Base-by-base conservation (phyloP, 2,329 filamentous ascomycete species). In the Claviceps digitariae region DNA sequence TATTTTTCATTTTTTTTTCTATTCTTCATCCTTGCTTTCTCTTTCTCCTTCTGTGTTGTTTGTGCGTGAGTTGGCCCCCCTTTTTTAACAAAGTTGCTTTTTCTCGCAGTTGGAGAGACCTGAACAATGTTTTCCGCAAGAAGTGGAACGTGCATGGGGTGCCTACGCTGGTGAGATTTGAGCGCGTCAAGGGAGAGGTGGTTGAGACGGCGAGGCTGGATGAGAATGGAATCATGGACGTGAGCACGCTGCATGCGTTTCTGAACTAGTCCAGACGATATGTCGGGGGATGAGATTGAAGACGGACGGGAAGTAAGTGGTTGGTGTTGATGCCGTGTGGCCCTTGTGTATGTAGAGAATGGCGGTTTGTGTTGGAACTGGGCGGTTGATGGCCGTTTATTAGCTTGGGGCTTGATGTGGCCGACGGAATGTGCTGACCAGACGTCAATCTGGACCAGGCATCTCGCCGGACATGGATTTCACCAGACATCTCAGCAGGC, bases 111-210 rank as follows among this genome's bases (percentile, higher is more conserved):
- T 71, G 69, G 69, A 67, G 52, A 27, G 56, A 65, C 21, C 59
- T 56, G 2, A 56, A 58, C 5, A 71, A 71, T 52, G 52, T 62
- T 15, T 69, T 61, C 52, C 63, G 67, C 5, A 66, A 61, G 8
- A 60, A 61, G 20, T 71, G 69, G 68, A 61, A 60, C 27, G 55
- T 70, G 2, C 54, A 59, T 29, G 62, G 62, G 48, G 60, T 69
- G 20, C 69, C 69, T 3, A 64, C 68, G 2, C 45, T 71, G 25
- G 64, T 64, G 3, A 66, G 64, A 23, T 71, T 62, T 52, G 58
- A 67, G 55, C 55, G 57, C 15, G 58, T 68, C 2, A 57, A 64
- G 15, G 66, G 64, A 2, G 52, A 60, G 52, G 56, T 66, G 27
- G 41, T 52, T 9, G 54, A 54, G 54, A 50, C 49, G 44, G 49